Conservation (phyloP, 768 basidiomycete genomes). For the Rossbeevera mucosa region DNA sequence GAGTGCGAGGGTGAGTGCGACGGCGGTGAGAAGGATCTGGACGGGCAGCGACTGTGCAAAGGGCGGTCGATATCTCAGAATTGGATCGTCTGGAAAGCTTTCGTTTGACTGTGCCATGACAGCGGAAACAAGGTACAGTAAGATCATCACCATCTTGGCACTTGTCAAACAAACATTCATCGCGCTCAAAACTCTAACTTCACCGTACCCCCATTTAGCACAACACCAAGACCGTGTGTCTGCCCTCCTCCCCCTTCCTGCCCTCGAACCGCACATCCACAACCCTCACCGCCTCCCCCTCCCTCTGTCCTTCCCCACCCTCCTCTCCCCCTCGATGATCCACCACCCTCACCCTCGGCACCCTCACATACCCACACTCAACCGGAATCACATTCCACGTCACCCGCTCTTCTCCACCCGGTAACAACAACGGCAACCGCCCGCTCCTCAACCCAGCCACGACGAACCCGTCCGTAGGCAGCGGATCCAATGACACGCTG, state of each 20-base stretch:
- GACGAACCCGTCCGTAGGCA: constrained; percentile 68
- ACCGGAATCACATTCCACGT: constrained; percentile 69
- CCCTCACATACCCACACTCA: constrained; percentile 62
- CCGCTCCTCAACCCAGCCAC: constrained; percentile 70
- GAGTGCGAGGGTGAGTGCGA: constrained; percentile 77
- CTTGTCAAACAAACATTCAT: too few relatives aligned
- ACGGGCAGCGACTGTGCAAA: constrained; percentile 89
- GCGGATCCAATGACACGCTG: constrained; percentile 67
- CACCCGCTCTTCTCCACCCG: constrained; percentile 62
- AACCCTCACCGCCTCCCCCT: constrained; percentile 9
- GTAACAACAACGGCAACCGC: constrained; percentile 66
- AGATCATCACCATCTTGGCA: background rate
- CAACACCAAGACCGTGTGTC: constrained; percentile 36
- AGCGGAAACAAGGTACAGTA: background rate
- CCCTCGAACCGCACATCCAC: too few relatives aligned
- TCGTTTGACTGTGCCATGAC: constrained; percentile 20
- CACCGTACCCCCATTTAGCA: too few relatives aligned
- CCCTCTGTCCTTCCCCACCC: constrained; percentile 10
- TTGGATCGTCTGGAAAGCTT: constrained; percentile 53
- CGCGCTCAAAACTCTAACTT: too few relatives aligned
- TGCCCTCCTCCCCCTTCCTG: constrained; percentile 28
- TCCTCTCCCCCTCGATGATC: constrained; percentile 37
- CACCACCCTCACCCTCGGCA: constrained; percentile 61
- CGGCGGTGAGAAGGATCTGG: constrained; percentile 81
- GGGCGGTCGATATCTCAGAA: constrained; percentile 67